Base-by-base conservation (phyloP, 179 eudicot genomes). In the Vitellaria paradoxa region DNA sequence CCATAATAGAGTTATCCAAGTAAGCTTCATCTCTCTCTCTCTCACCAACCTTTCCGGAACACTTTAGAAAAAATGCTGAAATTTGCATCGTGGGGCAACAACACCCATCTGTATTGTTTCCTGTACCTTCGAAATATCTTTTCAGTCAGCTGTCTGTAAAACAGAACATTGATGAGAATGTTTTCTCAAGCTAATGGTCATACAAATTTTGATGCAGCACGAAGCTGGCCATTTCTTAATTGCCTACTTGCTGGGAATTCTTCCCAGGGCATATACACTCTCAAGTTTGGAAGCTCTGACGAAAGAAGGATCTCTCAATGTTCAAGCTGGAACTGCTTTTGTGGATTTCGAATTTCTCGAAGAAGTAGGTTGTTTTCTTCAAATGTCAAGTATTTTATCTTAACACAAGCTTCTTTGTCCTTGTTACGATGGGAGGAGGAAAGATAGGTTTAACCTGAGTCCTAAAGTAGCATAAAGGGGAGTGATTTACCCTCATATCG, bases 191-290 rank as follows among this genome's bases (percentile, higher is more conserved):
- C 8, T 76, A 69, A 74, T 57, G 17, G 30, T 30, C 20, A 67
- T 52, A 62, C 64, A 56, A 55, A 52, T 68, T 40, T 40, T 52
- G 63, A 55, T 82, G 85, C 84, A 96, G 98, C 99, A 93, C 81
- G 99, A 93, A 85, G 98, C 98, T 79, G 98, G 99, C 60, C 99
- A 96, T 85, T 96, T 93, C 86, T 81, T 93, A 63, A 89, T 92
- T 46, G 98, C 99, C 68, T 96, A 96, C 83, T 76, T 96, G 87
- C 79, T 93, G 21, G 99, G 98, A 26, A 85, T 92, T 76, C 97
- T 96, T 81, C 99, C 98, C 0, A 92, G 80, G 83, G 98, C 93
- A 20, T 96, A 93, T 77, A 85, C 96, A 21, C 86, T 96, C 45
- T 86, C 98, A 70, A 93, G 99, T 76, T 84, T 87, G 85, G 98